Base-by-base conservation (phyloP, 192 early-diverging fungal genomes). In the Piromyces finnis region DNA sequence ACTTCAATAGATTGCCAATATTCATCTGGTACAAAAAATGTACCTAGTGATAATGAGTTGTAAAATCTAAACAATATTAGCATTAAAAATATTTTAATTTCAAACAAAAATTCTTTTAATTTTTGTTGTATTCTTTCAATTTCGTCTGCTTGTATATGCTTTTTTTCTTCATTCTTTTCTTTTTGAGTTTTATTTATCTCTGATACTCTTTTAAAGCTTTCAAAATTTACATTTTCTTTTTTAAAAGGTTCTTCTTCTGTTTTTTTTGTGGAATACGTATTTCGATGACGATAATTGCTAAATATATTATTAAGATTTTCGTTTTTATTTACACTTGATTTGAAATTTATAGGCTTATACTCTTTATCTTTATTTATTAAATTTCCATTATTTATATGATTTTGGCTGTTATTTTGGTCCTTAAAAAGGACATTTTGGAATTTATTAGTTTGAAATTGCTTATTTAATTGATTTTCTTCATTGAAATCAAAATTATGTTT, bases 1-100 rank as follows among this genome's bases (percentile, higher is more conserved):
- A 99, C 93, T 85, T 99, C 97, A 68, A 93, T 91, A 32, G 92
- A 90, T 85, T 99, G 97, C 96, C 96, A 99, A 87, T 94, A 97
- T 85, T 99, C 96, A 87, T 99, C 97, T 1, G 97, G 96, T 80
- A 93, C 92, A 81, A 94, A 94, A 80, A 89, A 98, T 27, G 96
- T 97, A n/a, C 80, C 68, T 30, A 91, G 87, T 22, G 88, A 77
- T 32, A 87, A 79, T 5, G 91, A 87, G 84, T 94, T 95, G 77
- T 86, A 68, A 39, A 87, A 77, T 12, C 94, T 88, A 83, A 93
- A 94, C 18, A 84, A 78, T 78, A 93, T 37, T 27, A 93, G 77
- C 37, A 82, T 51, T 17, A 59, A n/a, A n/a, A 68, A 68, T 68
- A 68, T 68, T 68, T n/a, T 68, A 4, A 18, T 68, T 68, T 68